Evolutionary conservation across 139 green algal genomes (phyloP).

Genomic region (Volvox reticuliferus): DNA sequence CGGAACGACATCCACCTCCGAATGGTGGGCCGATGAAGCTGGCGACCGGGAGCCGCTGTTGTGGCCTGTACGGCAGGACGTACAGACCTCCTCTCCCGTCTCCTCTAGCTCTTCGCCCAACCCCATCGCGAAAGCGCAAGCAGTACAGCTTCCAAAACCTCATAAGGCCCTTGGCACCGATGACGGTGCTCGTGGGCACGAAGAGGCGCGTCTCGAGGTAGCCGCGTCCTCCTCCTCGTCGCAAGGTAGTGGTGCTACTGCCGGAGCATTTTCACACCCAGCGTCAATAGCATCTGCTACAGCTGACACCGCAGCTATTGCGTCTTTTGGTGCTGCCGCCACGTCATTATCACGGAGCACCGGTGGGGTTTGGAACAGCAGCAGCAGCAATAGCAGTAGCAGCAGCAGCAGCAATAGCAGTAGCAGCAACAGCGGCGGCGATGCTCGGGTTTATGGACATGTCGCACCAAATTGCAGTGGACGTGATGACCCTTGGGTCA

Average conservation of each 20-base stretch:
- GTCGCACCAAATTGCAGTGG: too few relatives aligned
- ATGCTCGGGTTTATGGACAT: not conserved
- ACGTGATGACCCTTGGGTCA: not conserved
- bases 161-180: too few relatives aligned
- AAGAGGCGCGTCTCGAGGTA: too few relatives aligned
- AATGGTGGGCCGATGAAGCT: constrained; percentile 29
- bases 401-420: not conserved
- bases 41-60: constrained; percentile 21
- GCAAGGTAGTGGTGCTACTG: too few relatives aligned
- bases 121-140: too few relatives aligned
- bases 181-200: too few relatives aligned
- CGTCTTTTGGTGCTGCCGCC: not conserved
- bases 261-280: too few relatives aligned
- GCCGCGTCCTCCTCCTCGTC: too few relatives aligned
- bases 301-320: too few relatives aligned
- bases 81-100: not conserved
- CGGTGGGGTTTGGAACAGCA: not conserved
- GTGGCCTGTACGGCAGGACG: constrained; percentile 10
- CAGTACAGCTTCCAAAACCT: too few relatives aligned
- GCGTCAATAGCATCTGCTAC: too few relatives aligned
- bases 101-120: not conserved
- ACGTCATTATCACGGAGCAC: not conserved
- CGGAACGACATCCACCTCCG: not conserved
- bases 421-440: not conserved
- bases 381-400: not conserved